Evolutionary conservation across 108 stramenopile genomes (phyloP), one percentile per base, ranked within the genome.

Genomic region (Fragilariopsis cylindrus): DNA sequence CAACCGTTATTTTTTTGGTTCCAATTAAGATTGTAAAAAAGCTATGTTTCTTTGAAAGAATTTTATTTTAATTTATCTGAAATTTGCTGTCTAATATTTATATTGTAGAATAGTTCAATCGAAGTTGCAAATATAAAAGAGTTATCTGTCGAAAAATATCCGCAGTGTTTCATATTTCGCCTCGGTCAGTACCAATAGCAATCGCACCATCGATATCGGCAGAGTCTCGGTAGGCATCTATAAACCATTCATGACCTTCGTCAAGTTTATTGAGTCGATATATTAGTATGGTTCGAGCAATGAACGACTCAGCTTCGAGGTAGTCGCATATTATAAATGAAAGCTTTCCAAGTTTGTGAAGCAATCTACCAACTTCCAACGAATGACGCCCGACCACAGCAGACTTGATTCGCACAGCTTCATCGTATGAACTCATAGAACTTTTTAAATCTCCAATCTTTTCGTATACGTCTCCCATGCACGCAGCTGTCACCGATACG

Each of bases 381-480:
- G 91, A 85, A 63, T 84, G 82, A 8, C 85, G 79, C 56, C 89
- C 89, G 21, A 86, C 63, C 1, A 71, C 62, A 1, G 56, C 68
- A 6, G 75, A 79, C 58, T 88, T 79, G 47, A 92, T 89, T 45
- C 85, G 70, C 21, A 95, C 73, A 2, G 92, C 87, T 56, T 92
- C 88, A 19, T 92, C 88, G 65, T 85, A 92, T 15, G 74, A 78
- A 46, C 84, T 81, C 13, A 92, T 89, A 11, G 94, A 90, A 52
- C 71, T 73, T 12, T 72, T 67, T 8, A 85, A 12, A 64, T 92
- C 81, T 9, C 88, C 88, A 53, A 89, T 55, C 54, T 82, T 82
- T 70, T 95, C 94, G 65, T 92, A 89, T 2, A 91, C 92, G 76
- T 95, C 94, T 0, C 92, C 94, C 77, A 93, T 89, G 65, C 89